Base-by-base conservation (phyloP, 2,329 filamentous ascomycete species). In the Cylindrodendrum hubeiense region DNA sequence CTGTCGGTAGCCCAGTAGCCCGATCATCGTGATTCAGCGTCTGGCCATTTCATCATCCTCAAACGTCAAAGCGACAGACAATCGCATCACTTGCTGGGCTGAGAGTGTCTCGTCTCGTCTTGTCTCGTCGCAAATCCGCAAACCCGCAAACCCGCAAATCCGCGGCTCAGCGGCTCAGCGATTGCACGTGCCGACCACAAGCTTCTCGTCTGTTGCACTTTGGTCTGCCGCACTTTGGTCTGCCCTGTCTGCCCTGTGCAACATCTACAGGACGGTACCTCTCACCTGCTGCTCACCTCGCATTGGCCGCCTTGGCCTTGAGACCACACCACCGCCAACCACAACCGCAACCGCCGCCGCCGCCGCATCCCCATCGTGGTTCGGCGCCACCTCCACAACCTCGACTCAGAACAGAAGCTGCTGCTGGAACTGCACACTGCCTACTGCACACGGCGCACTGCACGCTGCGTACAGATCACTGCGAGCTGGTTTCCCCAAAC, bases 121-220 rank as follows among this genome's bases (percentile, higher is more conserved):
- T 26, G 10, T 5, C 10, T 34, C 26, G 21, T 30, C 26, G 22
- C 49, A 41, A n/a, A n/a, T n/a, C n/a, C n/a, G n/a, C n/a, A n/a
- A n/a, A n/a, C n/a, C n/a, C n/a, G n/a, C n/a, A n/a, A n/a, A n/a
- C n/a, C n/a, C n/a, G n/a, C n/a, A n/a, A n/a, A n/a, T n/a, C n/a
- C n/a, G n/a, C n/a, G n/a, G n/a, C n/a, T 50, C 53, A 34, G 60
- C 60, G 44, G 46, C 43, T 55, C 54, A 52, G 15, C 51, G 33
- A 22, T 61, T 56, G 52, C 62, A 65, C 56, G 62, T 65, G 62
- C 51, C 51, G 44, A 26, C 33, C 43, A 39, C 37, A 39, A 39
- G 37, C 37, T 39, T 39, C 37, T 39, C 17, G 22, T 37, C 58
- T 37, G 30, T 26, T 28, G 22, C 41, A 54, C 50, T 26, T 47